Evolutionary conservation across 2,329 filamentous ascomycete species (phyloP), one percentile per base, ranked within the genome.

Genomic region (Hypoxylon sp.): DNA sequence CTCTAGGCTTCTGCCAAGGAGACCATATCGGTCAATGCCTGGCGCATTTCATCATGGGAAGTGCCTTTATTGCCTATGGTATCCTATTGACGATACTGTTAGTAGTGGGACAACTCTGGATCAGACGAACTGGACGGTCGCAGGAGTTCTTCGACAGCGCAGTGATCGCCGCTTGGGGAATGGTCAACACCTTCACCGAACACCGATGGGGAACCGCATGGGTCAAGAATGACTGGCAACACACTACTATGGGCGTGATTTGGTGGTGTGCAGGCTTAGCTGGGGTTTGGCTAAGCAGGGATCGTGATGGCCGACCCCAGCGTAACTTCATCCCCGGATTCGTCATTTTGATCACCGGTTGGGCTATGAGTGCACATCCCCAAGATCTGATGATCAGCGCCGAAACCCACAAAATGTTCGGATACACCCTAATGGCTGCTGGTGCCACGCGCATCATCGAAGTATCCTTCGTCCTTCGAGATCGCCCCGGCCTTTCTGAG

Each of bases 31-130:
- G 94, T 32, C 96, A 99, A 80, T 99, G 96, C 80, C 82, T 93
- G 46, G 96, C 96, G 1, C 96, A 99, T 80, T 99, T 98, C 80
- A 99, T 98, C 80, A 99, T 99, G 96, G 96, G 96, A 48, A 92
- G 92, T 73, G 94, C 95, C 0, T 99, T 99, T 78, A 95, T 99
- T 73, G 96, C 88, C 31, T 99, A 99, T 76, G 96, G 93, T 29
- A 92, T 98, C 60, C 79, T 97, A 39, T 86, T 99, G 72, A 94
- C 93, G 1, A 91, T 98, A 19, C 82, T 98, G 19, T 87, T 98
- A 35, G 83, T 98, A 6, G 93, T 96, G 44, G 96, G 96, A 13
- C 96, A 98, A 80, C 82, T 89, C 32, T 98, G 94, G 93, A 82
- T 99, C 63, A 89, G 89, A 72, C 88, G 91, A 52, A 92, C 91